Conservation (phyloP, 345 rosid species). For the Sisymbrium altissimum region DNA sequence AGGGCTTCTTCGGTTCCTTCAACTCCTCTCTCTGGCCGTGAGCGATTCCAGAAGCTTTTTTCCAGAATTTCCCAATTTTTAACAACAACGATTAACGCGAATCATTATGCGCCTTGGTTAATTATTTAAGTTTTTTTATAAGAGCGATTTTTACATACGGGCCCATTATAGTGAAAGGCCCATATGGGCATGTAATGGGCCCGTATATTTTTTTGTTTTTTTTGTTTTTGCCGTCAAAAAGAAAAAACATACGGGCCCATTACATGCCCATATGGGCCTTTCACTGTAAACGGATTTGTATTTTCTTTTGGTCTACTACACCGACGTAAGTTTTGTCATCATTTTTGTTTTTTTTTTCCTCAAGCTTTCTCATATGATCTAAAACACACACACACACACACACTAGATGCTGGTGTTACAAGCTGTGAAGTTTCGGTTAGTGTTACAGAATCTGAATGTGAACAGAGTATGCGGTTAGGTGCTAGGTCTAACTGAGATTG, state of each 20-base stretch:
- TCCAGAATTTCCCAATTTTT: background rate
- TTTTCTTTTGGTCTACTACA: background rate
- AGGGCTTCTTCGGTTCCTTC: constrained; percentile 5
- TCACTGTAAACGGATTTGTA: background rate
- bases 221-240: too few relatives aligned
- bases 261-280: constrained; percentile 6
- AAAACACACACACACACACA: background rate
- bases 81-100: constrained; percentile 16
- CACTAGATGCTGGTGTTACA: background rate
- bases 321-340: background rate
- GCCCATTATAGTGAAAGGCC: too few relatives aligned
- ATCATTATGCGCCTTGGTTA: background rate
- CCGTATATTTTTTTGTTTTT: too few relatives aligned
- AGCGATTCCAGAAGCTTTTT: too few relatives aligned
- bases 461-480: background rate
- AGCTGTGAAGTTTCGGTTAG: background rate
- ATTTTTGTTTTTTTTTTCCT: background rate
- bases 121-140: background rate
- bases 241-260: too few relatives aligned
- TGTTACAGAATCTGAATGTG: background rate
- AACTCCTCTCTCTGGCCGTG: too few relatives aligned
- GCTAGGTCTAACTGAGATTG: background rate
- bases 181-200: too few relatives aligned
- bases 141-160: background rate
- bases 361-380: background rate